Evolutionary conservation across 495 filamentous ascomycete species (phyloP).

Genomic region (Aspergillus funiculosus): DNA sequence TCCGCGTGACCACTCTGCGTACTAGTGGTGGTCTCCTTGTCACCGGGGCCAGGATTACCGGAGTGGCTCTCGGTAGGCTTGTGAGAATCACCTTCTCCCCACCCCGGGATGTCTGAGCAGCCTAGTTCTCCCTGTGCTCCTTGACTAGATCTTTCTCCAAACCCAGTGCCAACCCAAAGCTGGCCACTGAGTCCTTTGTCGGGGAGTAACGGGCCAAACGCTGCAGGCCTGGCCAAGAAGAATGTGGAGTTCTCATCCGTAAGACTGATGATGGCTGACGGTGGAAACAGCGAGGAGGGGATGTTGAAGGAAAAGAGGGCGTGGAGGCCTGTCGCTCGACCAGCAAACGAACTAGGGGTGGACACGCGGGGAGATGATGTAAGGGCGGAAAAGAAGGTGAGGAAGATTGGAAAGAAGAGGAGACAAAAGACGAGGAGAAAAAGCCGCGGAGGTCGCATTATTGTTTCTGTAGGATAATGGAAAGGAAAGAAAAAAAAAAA

Average conservation of each 20-base stretch:
- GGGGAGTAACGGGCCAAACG: constrained; percentile 80
- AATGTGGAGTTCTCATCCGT: constrained; percentile 98
- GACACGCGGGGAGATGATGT: constrained; percentile 37
- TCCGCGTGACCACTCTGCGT: constrained; percentile 24
- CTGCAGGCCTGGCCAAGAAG: constrained; percentile 87
- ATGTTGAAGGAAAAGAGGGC: constrained; percentile 60
- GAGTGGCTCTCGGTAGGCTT: constrained; percentile 29
- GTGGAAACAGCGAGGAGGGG: constrained; percentile 78
- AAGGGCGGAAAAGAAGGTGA: constrained; percentile 47
- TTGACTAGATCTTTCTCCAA: constrained; percentile 60
- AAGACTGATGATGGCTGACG: constrained; percentile 89
- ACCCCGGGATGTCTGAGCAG: constrained; percentile 94
- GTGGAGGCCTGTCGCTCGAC: constrained; percentile 42
- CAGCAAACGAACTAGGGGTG: constrained; percentile 36
- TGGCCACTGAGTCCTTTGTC: constrained; percentile 71
- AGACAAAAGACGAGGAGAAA: constrained; percentile 49
- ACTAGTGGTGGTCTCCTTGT: constrained; percentile 19
- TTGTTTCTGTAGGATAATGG: constrained; percentile 1
- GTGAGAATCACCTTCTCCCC: constrained; percentile 54
- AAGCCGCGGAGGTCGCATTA: constrained; percentile 53
- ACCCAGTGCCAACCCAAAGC: constrained; percentile 86
- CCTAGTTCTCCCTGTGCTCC: constrained; percentile 81
- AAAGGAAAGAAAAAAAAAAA: not conserved
- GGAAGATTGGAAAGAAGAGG: constrained; percentile 48
- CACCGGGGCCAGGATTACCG: constrained; percentile 25